Conservation (phyloP, 2,329 filamentous ascomycete species). For the Gaeumannomyces tritici region DNA sequence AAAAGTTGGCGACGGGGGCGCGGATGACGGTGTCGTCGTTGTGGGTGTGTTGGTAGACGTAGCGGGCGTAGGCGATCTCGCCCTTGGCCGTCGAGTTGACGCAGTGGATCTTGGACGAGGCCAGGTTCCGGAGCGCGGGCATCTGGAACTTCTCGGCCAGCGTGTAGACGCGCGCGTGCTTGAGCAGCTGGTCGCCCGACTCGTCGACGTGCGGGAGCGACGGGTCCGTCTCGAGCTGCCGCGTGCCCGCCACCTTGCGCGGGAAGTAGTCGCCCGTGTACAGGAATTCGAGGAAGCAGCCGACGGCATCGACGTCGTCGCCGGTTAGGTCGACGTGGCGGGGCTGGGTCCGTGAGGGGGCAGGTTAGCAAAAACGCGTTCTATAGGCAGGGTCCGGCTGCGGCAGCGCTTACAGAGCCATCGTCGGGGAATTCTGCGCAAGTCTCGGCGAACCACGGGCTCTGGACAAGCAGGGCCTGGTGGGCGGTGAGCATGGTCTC, state of each 20-base stretch:
- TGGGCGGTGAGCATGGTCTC: slow-evolving; percentile 66
- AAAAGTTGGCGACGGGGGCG: slow-evolving; percentile 80
- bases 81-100: slow-evolving; percentile 80
- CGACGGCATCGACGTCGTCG: slow-evolving; percentile 64
- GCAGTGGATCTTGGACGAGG: slow-evolving; percentile 85
- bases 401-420: slow-evolving; percentile 43
- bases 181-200: slow-evolving; percentile 73
- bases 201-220: slow-evolving; percentile 58
- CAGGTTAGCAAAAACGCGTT: too few relatives aligned
- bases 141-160: slow-evolving; percentile 72
- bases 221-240: slow-evolving; percentile 60
- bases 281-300: slow-evolving; percentile 73
- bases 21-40: slow-evolving; percentile 64
- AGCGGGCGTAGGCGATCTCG: slow-evolving; percentile 86
- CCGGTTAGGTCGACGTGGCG: slow-evolving; percentile 59
- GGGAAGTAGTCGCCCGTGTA: slow-evolving; percentile 88
- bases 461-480: slow-evolving; percentile 63
- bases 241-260: slow-evolving; percentile 50
- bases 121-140: slow-evolving; percentile 59
- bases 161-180: slow-evolving; percentile 84
- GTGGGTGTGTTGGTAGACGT: slow-evolving; percentile 71
- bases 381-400: too few relatives aligned
- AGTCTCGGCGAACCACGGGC: slow-evolving; percentile 62
- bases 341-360: slow-evolving; percentile 25
- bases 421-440: slow-evolving; percentile 53